Evolutionary conservation across 163 green algal species (phyloP).

Genomic region (Coccomyxa subellipsoidea): DNA sequence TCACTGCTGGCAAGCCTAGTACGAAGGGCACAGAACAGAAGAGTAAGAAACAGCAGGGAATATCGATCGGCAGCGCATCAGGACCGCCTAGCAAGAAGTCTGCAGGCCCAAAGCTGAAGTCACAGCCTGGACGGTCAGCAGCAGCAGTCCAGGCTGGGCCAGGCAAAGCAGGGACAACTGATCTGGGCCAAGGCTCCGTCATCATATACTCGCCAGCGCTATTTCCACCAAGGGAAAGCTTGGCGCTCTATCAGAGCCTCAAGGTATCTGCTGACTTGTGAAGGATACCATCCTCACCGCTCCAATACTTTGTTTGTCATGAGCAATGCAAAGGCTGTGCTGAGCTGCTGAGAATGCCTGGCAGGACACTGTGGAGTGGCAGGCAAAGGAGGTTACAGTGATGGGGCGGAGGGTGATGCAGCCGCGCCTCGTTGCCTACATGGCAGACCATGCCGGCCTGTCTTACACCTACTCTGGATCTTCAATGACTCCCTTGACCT

Average conservation of each 20-base stretch:
- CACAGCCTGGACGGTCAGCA: not conserved
- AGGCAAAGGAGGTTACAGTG: slow-evolving; percentile 51
- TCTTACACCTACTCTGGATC: slow-evolving; percentile 63
- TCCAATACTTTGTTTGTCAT: no score
- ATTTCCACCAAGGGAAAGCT: not conserved
- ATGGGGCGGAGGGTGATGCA: slow-evolving; percentile 53
- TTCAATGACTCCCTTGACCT: slow-evolving; percentile 40
- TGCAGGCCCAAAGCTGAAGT: not conserved
- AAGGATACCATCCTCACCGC: no score
- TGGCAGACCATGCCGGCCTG: slow-evolving; percentile 41
- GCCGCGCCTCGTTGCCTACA: slow-evolving; percentile 64
- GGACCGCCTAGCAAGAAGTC: not conserved
- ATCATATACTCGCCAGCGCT: not conserved
- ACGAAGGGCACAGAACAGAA: not conserved
- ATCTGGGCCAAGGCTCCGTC: slow-evolving; percentile 21
- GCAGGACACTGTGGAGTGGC: slow-evolving; percentile 42
- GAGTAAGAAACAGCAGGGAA: not conserved
- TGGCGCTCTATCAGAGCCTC: not conserved
- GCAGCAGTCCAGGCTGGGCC: not conserved
- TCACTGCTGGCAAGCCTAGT: not conserved
- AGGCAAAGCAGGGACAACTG: not conserved
- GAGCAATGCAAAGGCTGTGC: no score
- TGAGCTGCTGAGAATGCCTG: no score
- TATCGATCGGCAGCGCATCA: not conserved
- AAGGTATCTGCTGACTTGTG: not conserved